Conservation (phyloP, 1,139 yeast species). For the Yamadazyma kanchanaburiensis region DNA sequence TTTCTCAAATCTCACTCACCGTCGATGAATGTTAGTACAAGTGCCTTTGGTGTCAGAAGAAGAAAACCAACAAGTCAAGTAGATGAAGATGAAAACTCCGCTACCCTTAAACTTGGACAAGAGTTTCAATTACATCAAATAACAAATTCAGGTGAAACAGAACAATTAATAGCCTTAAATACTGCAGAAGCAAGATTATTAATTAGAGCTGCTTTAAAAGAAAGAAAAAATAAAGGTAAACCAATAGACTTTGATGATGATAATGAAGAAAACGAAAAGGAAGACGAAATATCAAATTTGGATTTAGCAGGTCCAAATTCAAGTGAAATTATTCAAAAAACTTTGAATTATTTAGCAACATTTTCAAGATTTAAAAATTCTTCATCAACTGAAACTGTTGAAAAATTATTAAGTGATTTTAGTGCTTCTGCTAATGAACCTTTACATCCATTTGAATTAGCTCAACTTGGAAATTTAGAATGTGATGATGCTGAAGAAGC, state of each 20-base stretch:
- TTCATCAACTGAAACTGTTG: slow-evolving; percentile 92
- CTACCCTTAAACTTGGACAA: slow-evolving; percentile 82
- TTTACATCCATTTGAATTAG: slow-evolving; percentile 92
- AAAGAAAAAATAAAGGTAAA: slow-evolving; percentile 49
- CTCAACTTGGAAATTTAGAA: slow-evolving; percentile 89
- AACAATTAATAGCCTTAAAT: slow-evolving; percentile 79
- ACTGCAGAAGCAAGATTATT: slow-evolving; percentile 85
- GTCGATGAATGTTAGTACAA: slow-evolving; percentile 81
- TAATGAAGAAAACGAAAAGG: slow-evolving; percentile 45
- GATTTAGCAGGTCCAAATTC: slow-evolving; percentile 65
- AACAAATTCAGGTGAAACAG: slow-evolving; percentile 75
- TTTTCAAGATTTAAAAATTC: slow-evolving; percentile 91
- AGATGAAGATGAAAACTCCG: slow-evolving; percentile 87
- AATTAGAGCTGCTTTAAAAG: slow-evolving; percentile 85
- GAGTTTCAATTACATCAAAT: slow-evolving; percentile 83
- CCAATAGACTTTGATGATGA: slow-evolving; percentile 29
- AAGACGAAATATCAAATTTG: slow-evolving; percentile 62
- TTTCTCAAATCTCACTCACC: neutral
- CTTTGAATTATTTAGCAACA: slow-evolving; percentile 80
- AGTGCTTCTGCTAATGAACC: slow-evolving; percentile 56
- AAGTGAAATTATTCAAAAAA: slow-evolving; percentile 78
- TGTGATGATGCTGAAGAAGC: slow-evolving; percentile 99
- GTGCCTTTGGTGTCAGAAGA: slow-evolving; percentile 80
- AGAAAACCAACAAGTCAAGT: slow-evolving; percentile 58
- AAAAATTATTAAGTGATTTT: slow-evolving; percentile 70